Conservation (phyloP, 768 basidiomycete genomes). For the Termitomyces titanicus region DNA sequence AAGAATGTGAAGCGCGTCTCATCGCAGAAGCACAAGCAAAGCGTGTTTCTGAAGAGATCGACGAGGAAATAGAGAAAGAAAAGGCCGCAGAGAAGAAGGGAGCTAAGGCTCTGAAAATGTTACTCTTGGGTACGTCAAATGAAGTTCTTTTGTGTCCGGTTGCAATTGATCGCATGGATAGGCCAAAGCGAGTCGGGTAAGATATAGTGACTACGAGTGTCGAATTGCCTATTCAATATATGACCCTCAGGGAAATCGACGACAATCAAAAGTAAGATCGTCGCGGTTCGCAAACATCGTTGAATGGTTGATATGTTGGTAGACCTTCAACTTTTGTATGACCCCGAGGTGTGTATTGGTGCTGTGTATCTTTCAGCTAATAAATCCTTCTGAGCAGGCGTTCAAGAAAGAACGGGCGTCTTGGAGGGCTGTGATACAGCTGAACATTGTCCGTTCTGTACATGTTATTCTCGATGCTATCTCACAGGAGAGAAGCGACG, state of each 20-base stretch:
- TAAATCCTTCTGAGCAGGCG: constrained; percentile 28
- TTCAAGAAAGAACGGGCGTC: constrained; percentile 58
- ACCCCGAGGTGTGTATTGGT: constrained; percentile 43
- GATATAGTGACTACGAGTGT: constrained; percentile 13
- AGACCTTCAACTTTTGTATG: constrained; percentile 67
- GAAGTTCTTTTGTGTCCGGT: not conserved
- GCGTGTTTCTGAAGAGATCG: constrained; percentile 57
- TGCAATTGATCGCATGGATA: constrained; percentile 17
- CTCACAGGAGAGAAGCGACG: constrained; percentile 24
- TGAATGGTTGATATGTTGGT: not conserved
- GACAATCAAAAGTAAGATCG: constrained; percentile 68
- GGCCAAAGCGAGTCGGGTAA: constrained; percentile 83
- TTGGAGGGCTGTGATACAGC: constrained; percentile 66
- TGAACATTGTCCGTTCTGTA: constrained; percentile 68
- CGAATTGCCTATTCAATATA: not conserved
- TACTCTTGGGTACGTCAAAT: constrained; percentile 49
- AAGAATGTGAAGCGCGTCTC: constrained; percentile 43
- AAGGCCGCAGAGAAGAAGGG: constrained; percentile 42
- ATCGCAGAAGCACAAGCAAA: constrained; percentile 48
- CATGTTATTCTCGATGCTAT: constrained; percentile 60
- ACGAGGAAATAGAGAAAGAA: constrained; percentile 54
- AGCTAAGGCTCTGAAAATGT: constrained; percentile 51
- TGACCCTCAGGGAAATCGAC: constrained; percentile 68
- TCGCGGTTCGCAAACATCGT: not conserved
- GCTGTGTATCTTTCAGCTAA: not conserved